phyloP scores from a whole-genome alignment of 352 stramenopile genomes.

The Phytophthora multivora region DNA sequence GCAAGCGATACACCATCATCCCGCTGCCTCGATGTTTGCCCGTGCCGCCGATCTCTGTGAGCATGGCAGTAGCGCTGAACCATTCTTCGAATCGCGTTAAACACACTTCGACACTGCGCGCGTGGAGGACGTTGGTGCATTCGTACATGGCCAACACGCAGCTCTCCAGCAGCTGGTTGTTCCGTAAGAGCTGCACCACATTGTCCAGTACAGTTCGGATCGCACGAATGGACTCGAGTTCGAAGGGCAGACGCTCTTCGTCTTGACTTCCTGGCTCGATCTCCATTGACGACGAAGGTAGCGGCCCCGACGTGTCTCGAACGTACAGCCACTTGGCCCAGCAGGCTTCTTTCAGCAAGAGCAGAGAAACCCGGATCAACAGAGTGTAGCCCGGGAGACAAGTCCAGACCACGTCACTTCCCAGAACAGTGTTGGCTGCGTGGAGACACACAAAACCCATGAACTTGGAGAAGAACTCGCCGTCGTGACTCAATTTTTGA shows the following conservation, averaged over 20 bases:
- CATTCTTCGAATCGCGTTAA: slow-evolving; percentile 72
- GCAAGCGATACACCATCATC: slow-evolving; percentile 53
- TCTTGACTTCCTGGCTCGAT: slow-evolving; percentile 31
- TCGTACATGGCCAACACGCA: slow-evolving; percentile 74
- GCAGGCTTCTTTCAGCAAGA: slow-evolving; percentile 70
- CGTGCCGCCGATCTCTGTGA: slow-evolving; percentile 25
- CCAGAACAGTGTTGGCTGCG: slow-evolving; percentile 43
- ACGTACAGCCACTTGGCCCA: slow-evolving; percentile 71
- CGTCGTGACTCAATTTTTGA: slow-evolving; percentile 61
- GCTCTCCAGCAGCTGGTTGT: slow-evolving; percentile 66
- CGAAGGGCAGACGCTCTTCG: slow-evolving; percentile 45
- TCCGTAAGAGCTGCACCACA: slow-evolving; percentile 59
- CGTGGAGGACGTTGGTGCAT: slow-evolving; percentile 71
- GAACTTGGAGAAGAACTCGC: slow-evolving; percentile 78
- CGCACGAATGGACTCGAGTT: slow-evolving; percentile 51
- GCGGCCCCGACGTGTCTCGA: slow-evolving; percentile 46
- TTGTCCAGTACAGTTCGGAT: slow-evolving; percentile 63
- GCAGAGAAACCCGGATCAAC: slow-evolving; percentile 58
- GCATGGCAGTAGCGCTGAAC: slow-evolving; percentile 53
- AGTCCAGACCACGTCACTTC: slow-evolving; percentile 47
- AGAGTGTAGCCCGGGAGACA: slow-evolving; percentile 66
- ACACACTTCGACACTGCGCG: slow-evolving; percentile 65
- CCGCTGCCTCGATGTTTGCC: slow-evolving; percentile 21
- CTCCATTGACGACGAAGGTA: slow-evolving; percentile 37
- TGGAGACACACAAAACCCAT: slow-evolving; percentile 65